Base-by-base conservation (phyloP, 108 stramenopile genomes). In the Cyclotella cryptica region DNA sequence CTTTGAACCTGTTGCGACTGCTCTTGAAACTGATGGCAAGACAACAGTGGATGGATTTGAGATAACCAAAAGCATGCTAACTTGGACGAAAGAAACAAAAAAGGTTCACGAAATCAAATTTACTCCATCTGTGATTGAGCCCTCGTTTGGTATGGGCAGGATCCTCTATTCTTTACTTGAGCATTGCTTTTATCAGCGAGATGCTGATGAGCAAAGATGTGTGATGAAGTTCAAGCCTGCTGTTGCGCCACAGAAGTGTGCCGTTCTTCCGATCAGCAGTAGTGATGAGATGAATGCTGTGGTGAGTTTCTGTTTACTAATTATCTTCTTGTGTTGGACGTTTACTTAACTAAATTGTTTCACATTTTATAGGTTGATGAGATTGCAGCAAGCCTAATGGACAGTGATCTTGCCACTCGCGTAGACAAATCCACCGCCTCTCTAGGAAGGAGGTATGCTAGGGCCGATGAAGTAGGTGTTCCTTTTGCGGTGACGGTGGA, bases 401-500 rank as follows among this genome's bases (percentile, higher is more conserved):
- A 92, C 7, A 89, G 84, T 51, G 96, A 95, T 72, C 58, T 99
- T 64, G 72, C 95, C 24, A 89, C 92, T 42, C 93, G 90, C 51
- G 93, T 94, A 15, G 98, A 99, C 87, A 92, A 96, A 68, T 94
- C 95, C 26, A 85, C 92, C 22, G 97, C 93, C 14, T 82, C 95
- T 22, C 85, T 98, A 28, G 98, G 98, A 71, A 87, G 96, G 52
- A 88, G 97, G 57, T 98, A 97, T 83, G 89, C 97, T 24, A 96
- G 99, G 62, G 79, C 93, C n/a, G 99, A 99, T 80, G 99, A 99
- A 88, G 68, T 99, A 41, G 99, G 99, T 73, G 91, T 98, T 39
- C 98, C 98, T 13, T 99, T 98, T 84, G 98, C 95, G 43, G 93
- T 99, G 30, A 99, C 99, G 0, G 97, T 99, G 39, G 99, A 99